phyloP scores from a whole-genome alignment of 352 stramenopile species.

The Pilasporangium apinafurcum region DNA sequence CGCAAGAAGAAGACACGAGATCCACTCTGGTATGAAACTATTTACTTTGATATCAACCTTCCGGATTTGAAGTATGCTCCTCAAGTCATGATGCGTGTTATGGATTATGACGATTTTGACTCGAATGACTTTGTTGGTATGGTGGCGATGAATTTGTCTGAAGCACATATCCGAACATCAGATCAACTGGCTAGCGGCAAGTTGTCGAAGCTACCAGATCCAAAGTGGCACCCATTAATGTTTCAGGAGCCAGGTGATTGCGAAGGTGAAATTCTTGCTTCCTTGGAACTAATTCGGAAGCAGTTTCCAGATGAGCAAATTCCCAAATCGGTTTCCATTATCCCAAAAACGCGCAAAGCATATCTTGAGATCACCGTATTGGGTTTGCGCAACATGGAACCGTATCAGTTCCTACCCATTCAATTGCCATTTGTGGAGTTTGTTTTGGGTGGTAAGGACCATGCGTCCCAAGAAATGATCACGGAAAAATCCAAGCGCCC shows the following conservation, averaged over 20 bases:
- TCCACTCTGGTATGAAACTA: conserved; percentile 83
- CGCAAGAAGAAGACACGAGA: conserved; percentile 78
- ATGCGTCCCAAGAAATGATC: conserved; percentile 78
- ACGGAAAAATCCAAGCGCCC: conserved; percentile 83
- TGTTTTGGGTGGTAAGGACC: conserved; percentile 76
- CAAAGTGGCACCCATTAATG: conserved; percentile 71
- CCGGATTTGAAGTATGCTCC: conserved; percentile 69
- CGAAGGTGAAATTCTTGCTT: conserved; percentile 79
- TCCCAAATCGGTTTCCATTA: conserved; percentile 39
- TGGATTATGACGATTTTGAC: conserved; percentile 79
- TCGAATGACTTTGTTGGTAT: conserved; percentile 64
- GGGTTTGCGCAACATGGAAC: conserved; percentile 80
- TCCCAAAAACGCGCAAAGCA: conserved; percentile 58
- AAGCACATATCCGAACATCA: conserved; percentile 63
- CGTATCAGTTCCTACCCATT: conserved; percentile 87
- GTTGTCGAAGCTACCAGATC: conserved; percentile 37
- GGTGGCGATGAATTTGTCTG: conserved; percentile 52
- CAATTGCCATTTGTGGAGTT: conserved; percentile 87
- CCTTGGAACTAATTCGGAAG: conserved; percentile 68
- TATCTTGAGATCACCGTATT: conserved; percentile 84
- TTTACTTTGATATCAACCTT: conserved; percentile 84
- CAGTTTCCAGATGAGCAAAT: conserved; percentile 61
- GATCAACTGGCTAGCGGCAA: conserved; percentile 45
- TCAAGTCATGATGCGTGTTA: conserved; percentile 73
- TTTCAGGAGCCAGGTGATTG: conserved; percentile 71